Conservation (phyloP, 345 rosid genomes). For the Populus deltoides region DNA sequence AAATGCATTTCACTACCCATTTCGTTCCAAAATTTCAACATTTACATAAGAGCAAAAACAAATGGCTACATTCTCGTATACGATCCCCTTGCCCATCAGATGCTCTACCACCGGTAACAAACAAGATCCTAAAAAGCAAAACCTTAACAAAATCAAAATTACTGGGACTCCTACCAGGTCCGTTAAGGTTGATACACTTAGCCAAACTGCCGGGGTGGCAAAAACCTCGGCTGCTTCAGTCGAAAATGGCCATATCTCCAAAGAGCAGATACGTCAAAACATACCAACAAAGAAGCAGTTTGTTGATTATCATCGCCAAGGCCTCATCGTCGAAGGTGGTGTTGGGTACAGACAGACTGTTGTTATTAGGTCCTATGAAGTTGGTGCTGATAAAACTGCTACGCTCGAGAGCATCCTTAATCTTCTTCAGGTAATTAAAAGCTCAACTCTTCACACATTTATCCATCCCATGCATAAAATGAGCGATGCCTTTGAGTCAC, state of each 20-base stretch:
- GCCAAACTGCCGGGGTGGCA: slow-evolving; percentile 27
- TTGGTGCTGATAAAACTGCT: slow-evolving; percentile 60
- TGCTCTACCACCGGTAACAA: slow-evolving; percentile 22
- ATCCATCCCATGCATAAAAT: not conserved
- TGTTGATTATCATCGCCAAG: slow-evolving; percentile 60
- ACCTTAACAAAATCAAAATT: slow-evolving; percentile 25
- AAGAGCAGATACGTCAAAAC: slow-evolving; percentile 44
- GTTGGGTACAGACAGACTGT: slow-evolving; percentile 59
- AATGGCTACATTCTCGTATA: slow-evolving; percentile 30
- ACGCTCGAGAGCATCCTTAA: slow-evolving; percentile 59
- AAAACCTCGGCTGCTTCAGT: slow-evolving; percentile 18
- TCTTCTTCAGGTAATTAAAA: slow-evolving; percentile 51
- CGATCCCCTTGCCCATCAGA: slow-evolving; percentile 14
- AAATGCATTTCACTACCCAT: slow-evolving; percentile 21
- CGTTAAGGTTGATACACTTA: slow-evolving; percentile 13
- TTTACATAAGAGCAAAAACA: not conserved
- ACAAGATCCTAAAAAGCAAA: slow-evolving; percentile 28
- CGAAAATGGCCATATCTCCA: slow-evolving; percentile 22
- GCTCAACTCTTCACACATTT: not conserved
- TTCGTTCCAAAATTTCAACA: slow-evolving; percentile 30
- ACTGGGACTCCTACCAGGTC: slow-evolving; percentile 20
- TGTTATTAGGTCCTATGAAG: slow-evolving; percentile 63
- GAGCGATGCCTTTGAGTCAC: not conserved
- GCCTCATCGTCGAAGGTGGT: slow-evolving; percentile 49
- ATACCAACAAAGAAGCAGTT: slow-evolving; percentile 56